A percentile compares a stretch with the other conserved stretches of the same genome.
phyloP scores from a whole-genome alignment of 768 basidiomycete species.

The Boletus coccyginus region DNA sequence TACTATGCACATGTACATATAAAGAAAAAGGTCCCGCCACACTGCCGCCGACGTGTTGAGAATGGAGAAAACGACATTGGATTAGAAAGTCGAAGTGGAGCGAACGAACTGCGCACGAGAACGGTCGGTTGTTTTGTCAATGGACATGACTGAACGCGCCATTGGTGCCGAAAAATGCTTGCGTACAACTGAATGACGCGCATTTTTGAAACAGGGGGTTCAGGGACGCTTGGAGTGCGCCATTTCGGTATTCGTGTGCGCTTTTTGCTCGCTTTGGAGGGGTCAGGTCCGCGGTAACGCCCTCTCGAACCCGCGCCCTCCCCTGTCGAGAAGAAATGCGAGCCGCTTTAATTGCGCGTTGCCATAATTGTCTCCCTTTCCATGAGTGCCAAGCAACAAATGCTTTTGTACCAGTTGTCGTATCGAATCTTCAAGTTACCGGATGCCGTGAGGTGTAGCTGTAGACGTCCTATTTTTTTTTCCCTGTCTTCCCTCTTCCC shows the following conservation, averaged over 20 bases:
- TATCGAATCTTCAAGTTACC: constrained; percentile 13
- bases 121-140: neutral
- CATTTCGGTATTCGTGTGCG: neutral
- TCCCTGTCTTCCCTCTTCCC: neutral
- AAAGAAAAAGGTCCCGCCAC: constrained; percentile 6
- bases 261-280: neutral
- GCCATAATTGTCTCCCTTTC: constrained; percentile 19
- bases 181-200: neutral
- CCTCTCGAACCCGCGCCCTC: neutral
- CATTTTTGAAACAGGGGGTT: constrained; percentile 11
- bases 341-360: constrained; percentile 25
- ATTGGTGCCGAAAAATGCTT: neutral
- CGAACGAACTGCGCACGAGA: constrained; percentile 1
- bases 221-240: neutral
- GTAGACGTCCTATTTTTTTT: constrained; percentile 1
- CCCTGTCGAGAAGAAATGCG: constrained; percentile 10
- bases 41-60: constrained; percentile 3
- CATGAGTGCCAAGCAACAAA: constrained; percentile 9
- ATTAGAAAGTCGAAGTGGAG: neutral
- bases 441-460: constrained; percentile 14
- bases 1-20: neutral
- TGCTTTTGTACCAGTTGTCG: neutral
- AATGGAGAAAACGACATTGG: neutral
- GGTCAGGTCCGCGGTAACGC: constrained; percentile 19
- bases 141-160: neutral